Evolutionary conservation across 345 rosid genomes (phyloP).

Genomic region (Bruguiera parviflora): DNA sequence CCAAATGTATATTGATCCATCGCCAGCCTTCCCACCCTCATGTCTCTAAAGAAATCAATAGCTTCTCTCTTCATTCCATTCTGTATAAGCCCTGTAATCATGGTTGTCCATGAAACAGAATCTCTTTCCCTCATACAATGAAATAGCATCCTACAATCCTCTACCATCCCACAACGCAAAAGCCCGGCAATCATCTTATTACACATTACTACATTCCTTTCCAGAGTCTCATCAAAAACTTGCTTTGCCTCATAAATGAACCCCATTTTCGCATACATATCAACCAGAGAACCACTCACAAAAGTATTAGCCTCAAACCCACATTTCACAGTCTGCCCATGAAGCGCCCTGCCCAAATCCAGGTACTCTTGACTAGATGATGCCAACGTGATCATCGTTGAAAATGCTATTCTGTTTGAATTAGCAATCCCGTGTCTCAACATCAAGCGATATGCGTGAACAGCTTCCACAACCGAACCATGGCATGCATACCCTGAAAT

Average conservation of each 20-base stretch:
- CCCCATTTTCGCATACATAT: conserved; percentile 78
- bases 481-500: conserved; percentile 61
- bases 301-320: conserved; percentile 59
- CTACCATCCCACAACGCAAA: conserved; percentile 59
- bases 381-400: conserved; percentile 55
- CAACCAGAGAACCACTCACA: conserved; percentile 72
- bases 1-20: conserved; percentile 91
- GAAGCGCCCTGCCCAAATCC: conserved; percentile 65
- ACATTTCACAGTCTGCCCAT: conserved; percentile 63
- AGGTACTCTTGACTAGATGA: conserved; percentile 42
- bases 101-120: conserved; percentile 78
- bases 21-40: conserved; percentile 53
- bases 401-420: conserved; percentile 69
- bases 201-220: conserved; percentile 60
- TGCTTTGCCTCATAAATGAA: conserved; percentile 51
- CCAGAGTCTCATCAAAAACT: conserved; percentile 46
- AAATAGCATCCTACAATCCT: conserved; percentile 55
- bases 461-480: conserved; percentile 48
- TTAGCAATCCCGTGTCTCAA: conserved; percentile 45
- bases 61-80: conserved; percentile 68
- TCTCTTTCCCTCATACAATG: conserved; percentile 62
- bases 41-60: conserved; percentile 53
- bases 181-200: conserved; percentile 74
- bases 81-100: conserved; percentile 72
- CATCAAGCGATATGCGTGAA: conserved; percentile 59